Evolutionary conservation across 768 basidiomycete genomes (phyloP).

Genomic region (Amylocystis lapponica): DNA sequence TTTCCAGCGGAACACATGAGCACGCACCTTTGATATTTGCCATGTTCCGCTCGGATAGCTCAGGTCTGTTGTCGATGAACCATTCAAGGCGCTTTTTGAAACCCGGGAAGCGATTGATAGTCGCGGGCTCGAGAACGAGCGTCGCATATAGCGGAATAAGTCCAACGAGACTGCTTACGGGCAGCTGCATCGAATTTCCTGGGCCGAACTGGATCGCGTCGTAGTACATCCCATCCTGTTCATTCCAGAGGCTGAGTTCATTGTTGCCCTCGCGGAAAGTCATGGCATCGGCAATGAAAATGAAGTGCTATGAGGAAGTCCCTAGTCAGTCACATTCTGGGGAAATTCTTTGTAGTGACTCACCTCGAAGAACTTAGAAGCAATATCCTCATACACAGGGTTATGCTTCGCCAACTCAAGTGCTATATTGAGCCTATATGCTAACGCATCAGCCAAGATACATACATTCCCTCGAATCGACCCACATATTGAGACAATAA

Average conservation of each 20-base stretch:
- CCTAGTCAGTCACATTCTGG: not conserved
- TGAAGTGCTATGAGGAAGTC: slow-evolving; percentile 69
- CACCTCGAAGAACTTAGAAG: slow-evolving; percentile 94
- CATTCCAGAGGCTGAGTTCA: slow-evolving; percentile 88
- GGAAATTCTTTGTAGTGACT: slow-evolving; percentile 4
- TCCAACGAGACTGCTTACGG: slow-evolving; percentile 93
- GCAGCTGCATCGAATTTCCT: slow-evolving; percentile 81
- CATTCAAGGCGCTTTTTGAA: slow-evolving; percentile 99
- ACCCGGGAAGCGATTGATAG: slow-evolving; percentile 88
- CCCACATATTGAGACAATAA: slow-evolving; percentile 93
- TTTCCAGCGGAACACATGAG: not conserved
- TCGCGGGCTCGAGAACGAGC: slow-evolving; percentile 84
- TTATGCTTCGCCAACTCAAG: slow-evolving; percentile 98
- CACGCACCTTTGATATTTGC: slow-evolving; percentile 85
- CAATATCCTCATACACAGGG: slow-evolving; percentile 96
- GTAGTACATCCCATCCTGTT: slow-evolving; percentile 97
- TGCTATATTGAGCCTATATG: slow-evolving; percentile 85
- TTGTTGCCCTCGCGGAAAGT: slow-evolving; percentile 79
- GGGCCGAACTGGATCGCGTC: slow-evolving; percentile 90
- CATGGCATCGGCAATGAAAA: slow-evolving; percentile 99
- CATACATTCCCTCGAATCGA: not conserved
- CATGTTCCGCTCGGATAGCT: slow-evolving; percentile 85
- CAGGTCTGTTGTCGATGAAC: slow-evolving; percentile 93
- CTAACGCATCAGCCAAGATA: not conserved
- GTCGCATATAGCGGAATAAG: slow-evolving; percentile 96